These are phyloP conservation scores for Melaleuca alternifolia DNA, from an alignment of 345 rosid genomes.

Conservation along the genomic window DNA sequence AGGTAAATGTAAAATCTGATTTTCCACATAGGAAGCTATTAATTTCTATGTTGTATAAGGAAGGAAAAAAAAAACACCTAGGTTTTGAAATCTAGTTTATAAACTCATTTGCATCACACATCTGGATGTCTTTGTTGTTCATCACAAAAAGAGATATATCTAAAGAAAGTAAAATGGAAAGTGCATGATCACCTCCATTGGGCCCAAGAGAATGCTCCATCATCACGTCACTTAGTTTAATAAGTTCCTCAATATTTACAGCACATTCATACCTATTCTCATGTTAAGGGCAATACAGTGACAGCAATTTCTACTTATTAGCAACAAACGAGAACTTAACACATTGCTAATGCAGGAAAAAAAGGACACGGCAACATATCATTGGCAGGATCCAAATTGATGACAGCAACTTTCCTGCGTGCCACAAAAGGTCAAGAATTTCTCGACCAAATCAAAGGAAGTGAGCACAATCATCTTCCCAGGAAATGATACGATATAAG, in stretches of 20 bases:
- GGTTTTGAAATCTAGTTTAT: neutral
- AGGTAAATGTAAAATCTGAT: neutral
- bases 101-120: neutral
- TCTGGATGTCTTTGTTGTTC: neutral
- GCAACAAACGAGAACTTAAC: too few relatives aligned
- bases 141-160: neutral
- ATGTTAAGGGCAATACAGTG: constrained; percentile 19
- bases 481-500: neutral
- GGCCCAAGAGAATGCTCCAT: constrained; percentile 83
- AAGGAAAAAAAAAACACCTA: neutral
- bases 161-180: neutral
- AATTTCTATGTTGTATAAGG: neutral
- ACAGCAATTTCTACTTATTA: neutral
- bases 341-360: neutral
- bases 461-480: neutral
- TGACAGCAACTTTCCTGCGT: constrained; percentile 79
- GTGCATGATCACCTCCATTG: constrained; percentile 56
- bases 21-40: neutral
- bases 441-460: neutral
- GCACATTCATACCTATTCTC: constrained; percentile 67
- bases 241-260: constrained; percentile 72
- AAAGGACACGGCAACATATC: constrained; percentile 78
- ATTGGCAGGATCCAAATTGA: constrained; percentile 95
- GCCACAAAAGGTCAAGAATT: neutral
- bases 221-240: constrained; percentile 80